Base-by-base conservation (phyloP, 176 grass and related monocot genomes). In the Luzula sylvatica region DNA sequence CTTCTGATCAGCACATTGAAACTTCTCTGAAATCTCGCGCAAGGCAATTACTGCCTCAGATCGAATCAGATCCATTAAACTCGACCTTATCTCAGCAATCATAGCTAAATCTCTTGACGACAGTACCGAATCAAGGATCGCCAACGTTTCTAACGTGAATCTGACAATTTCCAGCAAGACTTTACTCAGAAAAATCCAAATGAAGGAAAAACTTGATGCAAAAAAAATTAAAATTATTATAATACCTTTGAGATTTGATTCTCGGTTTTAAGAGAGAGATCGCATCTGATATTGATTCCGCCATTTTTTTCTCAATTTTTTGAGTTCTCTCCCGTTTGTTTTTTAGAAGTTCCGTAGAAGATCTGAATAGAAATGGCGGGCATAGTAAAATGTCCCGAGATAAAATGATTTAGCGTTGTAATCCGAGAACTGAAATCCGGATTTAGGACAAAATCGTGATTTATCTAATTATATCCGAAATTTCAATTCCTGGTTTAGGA, bases 121-220 rank as follows among this genome's bases (percentile, higher is more conserved):
- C 15, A 88, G 70, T 52, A 76, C 55, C 9, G 77, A 73, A 55
- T 88, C 67, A 23, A 86, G 76, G 9, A 79, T 15, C 13, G 58
- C 63, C 26, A 95, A 70, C 2, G 66, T 79, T 20, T 51, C 35
- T 14, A 52, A 64, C 8, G 50, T 75, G 25, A 79, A 88, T 41
- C 89, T 84, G 52, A 32, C 1, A 35, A 32, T 11, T 18, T n/a
- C 23, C 5, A 20, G 55, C 15, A 11, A 29, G 27, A 1, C 30
- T 24, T 8, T 3, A 26, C 30, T 20, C 17, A 61, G 57, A 39
- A 20, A 16, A 20, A n/a, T 13, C 11, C n/a, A 39, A 20, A 7
- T n/a, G 22, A 19, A 4, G 48, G n/a, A 22, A 12, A 16, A n/a
- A 39, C 8, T 15, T 19, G 19, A 27, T 16, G 24, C 38, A 63